Conservation (phyloP, 2,329 filamentous ascomycete species). For the Fusarium denticulatum region DNA sequence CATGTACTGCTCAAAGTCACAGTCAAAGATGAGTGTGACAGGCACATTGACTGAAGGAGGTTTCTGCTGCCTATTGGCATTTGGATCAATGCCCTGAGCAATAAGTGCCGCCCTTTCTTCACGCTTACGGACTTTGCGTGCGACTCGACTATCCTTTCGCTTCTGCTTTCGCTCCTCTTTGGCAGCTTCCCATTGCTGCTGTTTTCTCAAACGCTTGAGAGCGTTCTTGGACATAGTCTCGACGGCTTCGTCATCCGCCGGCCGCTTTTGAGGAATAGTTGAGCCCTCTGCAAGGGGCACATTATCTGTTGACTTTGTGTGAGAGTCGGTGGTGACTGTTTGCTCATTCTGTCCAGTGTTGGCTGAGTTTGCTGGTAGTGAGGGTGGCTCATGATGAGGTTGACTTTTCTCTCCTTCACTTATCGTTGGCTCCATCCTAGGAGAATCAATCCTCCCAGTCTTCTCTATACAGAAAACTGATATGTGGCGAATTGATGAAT, state of each 20-base stretch:
- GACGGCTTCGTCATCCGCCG: constrained; percentile 5
- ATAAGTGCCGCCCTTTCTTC: constrained; percentile 61
- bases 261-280: constrained; percentile 1
- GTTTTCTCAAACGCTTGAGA: constrained; percentile 78
- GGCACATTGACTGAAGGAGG: constrained; percentile 68
- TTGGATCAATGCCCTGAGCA: constrained; percentile 58
- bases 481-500: background rate
- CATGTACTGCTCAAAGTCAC: constrained; percentile 93
- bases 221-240: constrained; percentile 81
- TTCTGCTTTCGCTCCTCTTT: constrained; percentile 66
- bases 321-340: background rate
- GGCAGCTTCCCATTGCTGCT: constrained; percentile 79
- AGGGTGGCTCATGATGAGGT: background rate
- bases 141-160: constrained; percentile 65
- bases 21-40: constrained; percentile 86
- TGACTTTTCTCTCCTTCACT: background rate
- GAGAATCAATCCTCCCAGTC: background rate
- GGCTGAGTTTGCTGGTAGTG: background rate
- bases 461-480: background rate
- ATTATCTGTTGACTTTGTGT: background rate
- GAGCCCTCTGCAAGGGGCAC: background rate
- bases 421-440: background rate
- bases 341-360: background rate
- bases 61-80: constrained; percentile 48
- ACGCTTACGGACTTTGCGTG: constrained; percentile 59